These are phyloP conservation scores for Psidium guajava DNA, from an alignment of 345 rosid genomes.

Conservation along the genomic window DNA sequence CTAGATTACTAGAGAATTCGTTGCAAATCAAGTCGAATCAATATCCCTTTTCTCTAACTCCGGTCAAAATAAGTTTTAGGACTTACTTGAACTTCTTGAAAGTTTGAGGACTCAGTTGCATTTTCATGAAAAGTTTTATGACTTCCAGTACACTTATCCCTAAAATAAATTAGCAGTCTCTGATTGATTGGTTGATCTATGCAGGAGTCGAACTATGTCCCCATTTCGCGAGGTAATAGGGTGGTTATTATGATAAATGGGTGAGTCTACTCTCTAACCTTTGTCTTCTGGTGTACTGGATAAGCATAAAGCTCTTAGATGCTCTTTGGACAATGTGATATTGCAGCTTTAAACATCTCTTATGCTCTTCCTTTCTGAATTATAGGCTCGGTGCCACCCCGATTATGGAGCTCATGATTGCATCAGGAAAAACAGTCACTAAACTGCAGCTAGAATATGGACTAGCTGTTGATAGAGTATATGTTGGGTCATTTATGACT, in stretches of 20 bases:
- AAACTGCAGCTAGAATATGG: slow-evolving; percentile 87
- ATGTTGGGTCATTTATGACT: slow-evolving; percentile 90
- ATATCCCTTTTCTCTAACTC: not conserved
- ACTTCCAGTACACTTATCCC: no score
- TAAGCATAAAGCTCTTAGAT: not conserved
- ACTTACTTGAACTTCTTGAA: no score
- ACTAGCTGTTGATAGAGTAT: slow-evolving; percentile 92
- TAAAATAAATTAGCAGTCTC: not conserved
- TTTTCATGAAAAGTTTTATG: no score
- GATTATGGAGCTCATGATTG: slow-evolving; percentile 86
- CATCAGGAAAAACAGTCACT: slow-evolving; percentile 81
- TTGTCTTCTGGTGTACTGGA: not conserved
- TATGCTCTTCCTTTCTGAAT: not conserved
- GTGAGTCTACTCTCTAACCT: slow-evolving; percentile 28
- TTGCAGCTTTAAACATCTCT: not conserved
- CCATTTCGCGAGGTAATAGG: slow-evolving; percentile 72
- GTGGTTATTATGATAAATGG: slow-evolving; percentile 95
- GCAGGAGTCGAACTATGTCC: slow-evolving; percentile 90
- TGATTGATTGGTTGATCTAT: not conserved
- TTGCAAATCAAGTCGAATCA: not conserved
- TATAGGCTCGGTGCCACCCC: slow-evolving; percentile 90
- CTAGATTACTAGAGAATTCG: not conserved
- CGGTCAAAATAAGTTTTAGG: not conserved
- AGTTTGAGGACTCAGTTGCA: no score
- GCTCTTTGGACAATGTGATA: not conserved